These are phyloP conservation scores for Pyracantha coccinea DNA, from an alignment of 331 rosid genomes.

Conservation along the genomic window DNA sequence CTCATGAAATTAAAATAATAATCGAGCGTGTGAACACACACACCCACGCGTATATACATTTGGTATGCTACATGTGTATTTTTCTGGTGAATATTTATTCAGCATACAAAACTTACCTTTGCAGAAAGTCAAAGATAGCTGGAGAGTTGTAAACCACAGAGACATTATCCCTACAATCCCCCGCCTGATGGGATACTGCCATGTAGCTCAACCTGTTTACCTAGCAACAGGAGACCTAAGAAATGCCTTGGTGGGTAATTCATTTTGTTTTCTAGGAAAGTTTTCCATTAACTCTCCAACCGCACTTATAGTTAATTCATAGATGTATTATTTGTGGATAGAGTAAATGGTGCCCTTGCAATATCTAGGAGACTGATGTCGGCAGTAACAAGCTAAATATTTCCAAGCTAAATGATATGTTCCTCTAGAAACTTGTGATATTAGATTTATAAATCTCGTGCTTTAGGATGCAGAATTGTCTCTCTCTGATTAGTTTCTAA, in stretches of 20 bases:
- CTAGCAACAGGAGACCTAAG: constrained; percentile 66
- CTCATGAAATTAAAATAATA: not conserved
- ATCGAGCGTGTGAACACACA: not conserved
- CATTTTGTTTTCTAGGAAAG: not conserved
- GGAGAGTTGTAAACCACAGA: constrained; percentile 98
- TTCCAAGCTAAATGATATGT: not conserved
- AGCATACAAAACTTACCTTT: constrained; percentile 13
- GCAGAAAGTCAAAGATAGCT: constrained; percentile 95
- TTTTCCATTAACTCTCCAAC: not conserved
- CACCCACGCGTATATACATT: not conserved
- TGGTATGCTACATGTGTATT: not conserved
- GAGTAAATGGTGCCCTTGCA: not conserved
- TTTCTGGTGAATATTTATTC: constrained; percentile 5
- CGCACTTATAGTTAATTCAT: not conserved
- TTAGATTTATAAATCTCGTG: not conserved
- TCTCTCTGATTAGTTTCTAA: not conserved
- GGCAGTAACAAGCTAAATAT: not conserved
- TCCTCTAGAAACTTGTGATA: not conserved
- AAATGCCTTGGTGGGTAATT: constrained; percentile 56
- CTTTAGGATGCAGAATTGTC: not conserved
- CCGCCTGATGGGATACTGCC: constrained; percentile 97
- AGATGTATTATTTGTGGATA: not conserved
- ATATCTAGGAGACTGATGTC: no score
- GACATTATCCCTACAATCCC: constrained; percentile 96
- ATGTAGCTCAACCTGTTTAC: constrained; percentile 86